Conservation (phyloP, 257 asterid genomes). For the Galeopsis tetrahit region DNA sequence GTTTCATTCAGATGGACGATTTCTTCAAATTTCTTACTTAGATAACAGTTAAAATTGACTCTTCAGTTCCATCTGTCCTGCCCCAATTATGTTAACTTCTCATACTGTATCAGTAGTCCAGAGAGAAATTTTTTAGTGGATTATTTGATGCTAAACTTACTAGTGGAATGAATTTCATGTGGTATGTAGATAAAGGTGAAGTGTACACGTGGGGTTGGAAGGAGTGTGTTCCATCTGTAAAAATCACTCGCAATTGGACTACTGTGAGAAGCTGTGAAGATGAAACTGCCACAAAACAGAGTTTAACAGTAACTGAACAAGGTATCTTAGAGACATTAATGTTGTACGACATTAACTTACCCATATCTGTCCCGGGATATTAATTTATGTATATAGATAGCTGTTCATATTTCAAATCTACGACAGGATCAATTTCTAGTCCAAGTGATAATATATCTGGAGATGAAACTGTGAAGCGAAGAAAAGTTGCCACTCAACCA, state of each 20-base stretch:
- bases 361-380: not conserved
- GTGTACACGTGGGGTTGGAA: conserved; percentile 90
- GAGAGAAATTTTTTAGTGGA: not conserved
- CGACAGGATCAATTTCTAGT: conserved; percentile 37
- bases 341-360: not conserved
- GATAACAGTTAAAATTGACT: not conserved
- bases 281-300: conserved; percentile 45
- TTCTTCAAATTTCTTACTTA: not conserved
- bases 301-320: conserved; percentile 46
- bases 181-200: conserved; percentile 54
- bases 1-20: not conserved
- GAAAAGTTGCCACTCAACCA: conserved; percentile 52
- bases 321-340: conserved; percentile 43
- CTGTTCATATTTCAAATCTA: conserved; percentile 45
- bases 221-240: conserved; percentile 78
- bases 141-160: conserved; percentile 1
- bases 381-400: not conserved
- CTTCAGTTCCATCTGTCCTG: conserved; percentile 4
- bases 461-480: conserved; percentile 60
- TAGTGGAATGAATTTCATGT: conserved; percentile 10
- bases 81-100: not conserved
- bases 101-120: not conserved
- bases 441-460: conserved; percentile 49
- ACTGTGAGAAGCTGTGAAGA: conserved; percentile 43
- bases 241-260: conserved; percentile 44